Base-by-base conservation (phyloP, 2,329 filamentous ascomycete genomes). In the Colletotrichum sidae region DNA sequence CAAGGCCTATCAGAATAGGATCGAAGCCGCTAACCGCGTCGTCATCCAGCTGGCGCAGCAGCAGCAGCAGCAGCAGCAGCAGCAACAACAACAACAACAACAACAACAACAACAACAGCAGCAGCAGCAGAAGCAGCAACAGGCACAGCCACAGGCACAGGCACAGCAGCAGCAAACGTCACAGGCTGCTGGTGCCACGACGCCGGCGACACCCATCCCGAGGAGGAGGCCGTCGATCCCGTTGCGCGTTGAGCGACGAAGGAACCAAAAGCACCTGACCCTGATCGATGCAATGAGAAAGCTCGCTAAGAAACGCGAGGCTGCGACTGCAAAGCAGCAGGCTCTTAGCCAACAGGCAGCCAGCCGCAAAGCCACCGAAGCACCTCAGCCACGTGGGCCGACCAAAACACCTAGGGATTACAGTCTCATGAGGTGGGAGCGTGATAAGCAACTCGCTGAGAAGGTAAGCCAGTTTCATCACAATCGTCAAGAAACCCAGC, bases 211-310 rank as follows among this genome's bases (percentile, higher is more conserved):
- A 72, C 84, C 78, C 60, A 81, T 79, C 68, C 84, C 78, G 72
- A 87, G 83, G 75, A 86, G 92, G 63, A 86, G 93, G 67, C 87
- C 91, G 35, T 96, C 93, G 0, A 89, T 90, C 1, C 94, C 95
- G 3, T 81, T 96, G 38, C 87, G 93, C 55, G 95, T 99, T 6
- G 95, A 98, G 73, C 88, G 94, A 67, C 88, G 94, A 60, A 90
- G 93, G 69, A 93, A 93, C 69, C 92, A 94, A 68, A 93, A 94
- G 73, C 93, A 97, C 73, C 82, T 98, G 62, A 92, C 92, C 50
- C 85, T 98, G 72, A 90, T 99, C 70, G 95, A 98, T 78, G 92
- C 92, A 3, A 97, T 98, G 93, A 88, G 94, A 46, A 99, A 98
- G 76, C 78, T 97, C 52, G 94, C 94, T 1, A 96, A 97, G 83